phyloP scores from a whole-genome alignment of 179 eudicot species.

The Nepenthes alata region DNA sequence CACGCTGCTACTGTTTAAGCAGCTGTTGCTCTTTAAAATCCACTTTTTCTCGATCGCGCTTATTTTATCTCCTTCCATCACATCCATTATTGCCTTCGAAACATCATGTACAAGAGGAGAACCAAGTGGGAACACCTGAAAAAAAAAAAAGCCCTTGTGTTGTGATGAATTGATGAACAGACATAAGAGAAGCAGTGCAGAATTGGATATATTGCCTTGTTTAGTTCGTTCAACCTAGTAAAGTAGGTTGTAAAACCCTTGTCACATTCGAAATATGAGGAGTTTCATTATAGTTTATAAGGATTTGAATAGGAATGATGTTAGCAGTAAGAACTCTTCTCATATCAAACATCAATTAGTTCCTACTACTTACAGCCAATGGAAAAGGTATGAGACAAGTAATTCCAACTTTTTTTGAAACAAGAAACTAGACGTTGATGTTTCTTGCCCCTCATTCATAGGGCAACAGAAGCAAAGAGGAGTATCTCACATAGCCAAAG shows the following conservation, averaged over 20 bases:
- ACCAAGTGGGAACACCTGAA: constrained; percentile 25
- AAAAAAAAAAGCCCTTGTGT: neutral
- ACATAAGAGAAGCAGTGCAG: neutral
- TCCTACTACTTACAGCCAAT: too few species aligned
- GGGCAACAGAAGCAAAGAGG: too few species aligned
- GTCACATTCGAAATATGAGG: neutral
- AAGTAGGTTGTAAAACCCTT: neutral
- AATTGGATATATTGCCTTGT: neutral
- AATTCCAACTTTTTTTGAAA: neutral
- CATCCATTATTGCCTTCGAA: constrained; percentile 22
- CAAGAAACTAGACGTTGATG: neutral
- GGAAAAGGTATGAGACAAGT: neutral
- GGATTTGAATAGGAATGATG: neutral
- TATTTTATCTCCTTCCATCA: constrained; percentile 19
- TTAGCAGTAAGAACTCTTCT: too few species aligned
- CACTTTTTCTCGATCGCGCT: constrained; percentile 8
- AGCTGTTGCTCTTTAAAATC: neutral
- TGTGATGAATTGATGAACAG: neutral
- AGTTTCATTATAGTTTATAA: neutral
- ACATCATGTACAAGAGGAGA: constrained; percentile 13
- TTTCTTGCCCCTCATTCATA: neutral
- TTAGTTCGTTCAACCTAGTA: neutral
- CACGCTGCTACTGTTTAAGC: too few species aligned
- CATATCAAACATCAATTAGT: too few species aligned
- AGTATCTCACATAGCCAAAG: constrained; percentile 19